Base-by-base conservation (phyloP, 805 yeast species). In the Peterozyma toletana region DNA sequence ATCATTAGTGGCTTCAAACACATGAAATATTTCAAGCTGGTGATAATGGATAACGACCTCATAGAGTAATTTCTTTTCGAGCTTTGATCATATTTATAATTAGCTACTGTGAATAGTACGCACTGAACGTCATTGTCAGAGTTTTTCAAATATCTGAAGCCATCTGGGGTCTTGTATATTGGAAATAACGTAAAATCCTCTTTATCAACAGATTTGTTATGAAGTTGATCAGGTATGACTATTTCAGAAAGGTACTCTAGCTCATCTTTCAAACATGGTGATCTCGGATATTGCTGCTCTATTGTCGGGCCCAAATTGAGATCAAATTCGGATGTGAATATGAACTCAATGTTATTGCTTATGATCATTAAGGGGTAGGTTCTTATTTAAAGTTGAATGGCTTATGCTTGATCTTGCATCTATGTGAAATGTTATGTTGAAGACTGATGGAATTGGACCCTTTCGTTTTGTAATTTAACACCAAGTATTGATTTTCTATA, bases 261-360 rank as follows among this genome's bases (percentile, higher is more conserved):
- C 40, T 55, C 48, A 5, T 58, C 58, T 55, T 53, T 58, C 39
- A 60, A 59, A 1, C 70, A 69, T 1, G 74, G 61, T 3, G 67
- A 57, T 39, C 11, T 53, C 0, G 95, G 91, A 41, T 73, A 70
- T 53, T 82, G 89, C 50, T 75, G 74, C 42, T 67, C 67, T 30
- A 88, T 62, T 3, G 75, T 66, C 0, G 93, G 82, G 0, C 96
- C 96, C 43, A 77, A 68, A 53, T 77, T 82, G 49, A 82, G 78
- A 57, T 88, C 93, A 58, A 88, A 89, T 61, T 85, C 90, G 1
- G 91, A 85, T 5, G 88, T 71, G 30, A 87, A 41, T 1, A 61
- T 49, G 35, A 55, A 59, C n/a, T 37, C 41, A 27, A 37, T 30
- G 15, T 30, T 33, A 13, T 33, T 33, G 35, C 15, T 33, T 14